A percentile compares a stretch with the other conserved stretches of the same genome.
These are phyloP conservation scores for Claviceps maximensis DNA, from an alignment of 2,329 filamentous ascomycete genomes.

Conservation along the genomic window DNA sequence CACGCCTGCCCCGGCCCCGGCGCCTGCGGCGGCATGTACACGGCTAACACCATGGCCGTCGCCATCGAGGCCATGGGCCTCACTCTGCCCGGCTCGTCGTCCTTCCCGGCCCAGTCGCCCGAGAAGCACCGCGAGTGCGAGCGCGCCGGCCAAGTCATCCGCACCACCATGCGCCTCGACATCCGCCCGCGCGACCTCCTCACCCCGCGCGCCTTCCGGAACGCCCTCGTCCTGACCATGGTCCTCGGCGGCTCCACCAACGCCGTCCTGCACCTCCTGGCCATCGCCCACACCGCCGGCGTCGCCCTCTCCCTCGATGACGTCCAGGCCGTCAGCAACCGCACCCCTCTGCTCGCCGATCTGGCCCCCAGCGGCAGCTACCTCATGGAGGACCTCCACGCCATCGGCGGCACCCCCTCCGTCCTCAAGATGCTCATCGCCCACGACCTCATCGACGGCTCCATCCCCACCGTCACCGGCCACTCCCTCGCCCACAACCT, in stretches of 20 bases:
- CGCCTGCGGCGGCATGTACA: constrained; percentile 77
- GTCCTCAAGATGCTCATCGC: constrained; percentile 79
- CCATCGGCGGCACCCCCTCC: constrained; percentile 71
- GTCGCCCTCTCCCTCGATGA: constrained; percentile 69
- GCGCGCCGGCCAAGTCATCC: constrained; percentile 66
- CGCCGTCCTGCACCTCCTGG: constrained; percentile 75
- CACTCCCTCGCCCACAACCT: constrained; percentile 75
- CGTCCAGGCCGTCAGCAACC: constrained; percentile 66
- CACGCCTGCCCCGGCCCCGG: constrained; percentile 55
- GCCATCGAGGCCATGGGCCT: constrained; percentile 86
- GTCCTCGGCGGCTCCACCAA: constrained; percentile 84
- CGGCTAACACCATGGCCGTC: constrained; percentile 82
- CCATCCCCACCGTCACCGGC: constrained; percentile 70
- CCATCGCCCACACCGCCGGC: constrained; percentile 77
- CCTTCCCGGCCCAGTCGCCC: constrained; percentile 66
- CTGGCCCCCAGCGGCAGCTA: constrained; percentile 73
- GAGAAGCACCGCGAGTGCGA: constrained; percentile 80
- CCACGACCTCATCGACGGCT: constrained; percentile 60
- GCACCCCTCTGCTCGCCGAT: constrained; percentile 76
- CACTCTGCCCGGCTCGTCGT: constrained; percentile 69
- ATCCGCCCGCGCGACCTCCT: constrained; percentile 71
- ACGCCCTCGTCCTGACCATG: constrained; percentile 83
- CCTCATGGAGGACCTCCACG: constrained; percentile 78
- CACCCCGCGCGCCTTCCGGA: constrained; percentile 71
- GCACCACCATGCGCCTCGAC: constrained; percentile 65